A percentile compares a stretch with the other conserved stretches of the same genome.
Evolutionary conservation across 306 rosid genomes (phyloP).

Genomic region (Medicago lupulina): DNA sequence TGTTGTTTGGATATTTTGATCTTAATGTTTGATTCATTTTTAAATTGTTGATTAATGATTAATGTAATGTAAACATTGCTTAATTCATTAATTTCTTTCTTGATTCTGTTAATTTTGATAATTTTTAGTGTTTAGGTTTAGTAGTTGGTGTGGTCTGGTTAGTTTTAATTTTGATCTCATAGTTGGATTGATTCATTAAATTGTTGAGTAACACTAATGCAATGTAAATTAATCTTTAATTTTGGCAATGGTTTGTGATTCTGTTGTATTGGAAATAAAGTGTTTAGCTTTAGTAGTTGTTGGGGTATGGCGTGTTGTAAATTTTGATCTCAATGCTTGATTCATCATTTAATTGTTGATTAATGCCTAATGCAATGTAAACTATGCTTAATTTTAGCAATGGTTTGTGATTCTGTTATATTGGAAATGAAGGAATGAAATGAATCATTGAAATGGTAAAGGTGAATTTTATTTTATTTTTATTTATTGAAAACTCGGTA

Average conservation of each 20-base stretch:
- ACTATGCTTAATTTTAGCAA: not conserved
- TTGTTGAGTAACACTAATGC: not conserved
- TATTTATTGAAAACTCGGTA: too few species aligned
- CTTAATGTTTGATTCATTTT: too few species aligned
- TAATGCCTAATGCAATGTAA: too few species aligned
- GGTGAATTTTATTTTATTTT: not conserved
- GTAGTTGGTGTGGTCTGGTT: not conserved
- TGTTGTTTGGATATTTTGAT: too few species aligned
- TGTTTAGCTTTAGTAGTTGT: too few species aligned
- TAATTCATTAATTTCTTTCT: too few species aligned
- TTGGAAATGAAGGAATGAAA: conserved; percentile 34
- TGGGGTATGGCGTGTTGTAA: too few species aligned
- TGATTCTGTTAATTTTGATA: not conserved
- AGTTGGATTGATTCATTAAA: not conserved
- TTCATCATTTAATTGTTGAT: too few species aligned
- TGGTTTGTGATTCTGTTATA: conserved; percentile 16
- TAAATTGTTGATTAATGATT: too few species aligned
- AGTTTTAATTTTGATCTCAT: not conserved
- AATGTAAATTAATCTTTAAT: not conserved
- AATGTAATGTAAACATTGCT: too few species aligned
- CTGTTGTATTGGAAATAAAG: not conserved
- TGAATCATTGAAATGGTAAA: not conserved
- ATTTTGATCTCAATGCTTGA: too few species aligned
- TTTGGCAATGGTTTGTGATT: not conserved
- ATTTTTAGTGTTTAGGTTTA: not conserved